Evolutionary conservation across 768 basidiomycete species (phyloP).

Genomic region (Lentinus brumalis): DNA sequence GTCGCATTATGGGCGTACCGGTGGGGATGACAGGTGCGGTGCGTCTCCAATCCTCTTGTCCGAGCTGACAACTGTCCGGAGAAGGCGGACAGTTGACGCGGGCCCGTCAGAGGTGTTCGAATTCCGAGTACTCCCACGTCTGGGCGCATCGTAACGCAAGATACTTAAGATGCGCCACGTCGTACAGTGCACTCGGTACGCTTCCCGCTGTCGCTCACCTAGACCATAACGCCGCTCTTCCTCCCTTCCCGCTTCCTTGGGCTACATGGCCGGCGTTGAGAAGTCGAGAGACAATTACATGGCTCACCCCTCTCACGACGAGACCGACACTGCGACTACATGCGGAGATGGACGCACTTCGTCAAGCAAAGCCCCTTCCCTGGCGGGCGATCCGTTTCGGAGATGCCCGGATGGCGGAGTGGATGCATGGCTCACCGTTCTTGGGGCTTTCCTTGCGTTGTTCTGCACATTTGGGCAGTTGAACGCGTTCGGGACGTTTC

Average conservation of each 20-base stretch:
- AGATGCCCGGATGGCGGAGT: constrained; percentile 32
- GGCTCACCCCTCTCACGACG: not conserved
- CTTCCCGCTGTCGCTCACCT: not conserved
- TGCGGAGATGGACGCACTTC: not conserved
- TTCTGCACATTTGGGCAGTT: constrained; percentile 74
- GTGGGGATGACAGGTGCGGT: not conserved
- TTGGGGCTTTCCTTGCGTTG: constrained; percentile 65
- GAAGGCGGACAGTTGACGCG: constrained; percentile 1
- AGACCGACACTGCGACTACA: not conserved
- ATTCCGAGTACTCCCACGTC: not conserved
- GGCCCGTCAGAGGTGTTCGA: not conserved
- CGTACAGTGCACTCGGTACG: not conserved
- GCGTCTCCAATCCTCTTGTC: not conserved
- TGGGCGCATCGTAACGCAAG: not conserved
- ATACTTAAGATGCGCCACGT: not conserved
- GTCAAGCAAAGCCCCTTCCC: not conserved
- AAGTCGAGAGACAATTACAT: not conserved
- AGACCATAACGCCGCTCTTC: not conserved
- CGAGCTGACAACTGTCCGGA: constrained; percentile 17
- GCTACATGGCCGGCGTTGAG: not conserved
- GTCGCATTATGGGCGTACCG: not conserved
- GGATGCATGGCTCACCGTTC: constrained; percentile 50
- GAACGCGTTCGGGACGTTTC: constrained; percentile 72
- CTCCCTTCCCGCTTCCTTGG: not conserved
- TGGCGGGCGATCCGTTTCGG: not conserved